Percentiles rank a stretch among this genome's conserved stretches.
These are phyloP conservation scores for Eleusine coracana DNA, from an alignment of 176 grass and related monocot genomes.

Conservation along the genomic window DNA sequence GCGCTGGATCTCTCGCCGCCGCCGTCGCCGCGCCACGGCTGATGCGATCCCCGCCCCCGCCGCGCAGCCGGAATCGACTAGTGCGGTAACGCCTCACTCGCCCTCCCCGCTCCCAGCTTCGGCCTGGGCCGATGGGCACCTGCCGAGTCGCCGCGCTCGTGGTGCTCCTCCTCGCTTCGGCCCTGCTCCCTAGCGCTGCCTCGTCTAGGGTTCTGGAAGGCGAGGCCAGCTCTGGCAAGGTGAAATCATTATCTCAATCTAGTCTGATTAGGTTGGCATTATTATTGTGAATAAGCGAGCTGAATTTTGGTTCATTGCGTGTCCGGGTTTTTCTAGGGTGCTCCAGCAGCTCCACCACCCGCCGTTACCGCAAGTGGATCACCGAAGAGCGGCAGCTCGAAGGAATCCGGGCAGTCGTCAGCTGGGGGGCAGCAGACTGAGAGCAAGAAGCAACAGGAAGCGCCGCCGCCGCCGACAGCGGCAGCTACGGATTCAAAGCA, in stretches of 20 bases:
- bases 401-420: constrained; percentile 19
- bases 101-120: neutral
- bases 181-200: constrained; percentile 13
- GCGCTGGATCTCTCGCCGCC: constrained; percentile 17
- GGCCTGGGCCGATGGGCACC: constrained; percentile 30
- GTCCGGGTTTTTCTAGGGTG: constrained; percentile 35
- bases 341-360: constrained; percentile 32
- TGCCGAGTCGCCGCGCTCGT: constrained; percentile 14
- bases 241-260: neutral
- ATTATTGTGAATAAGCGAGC: neutral
- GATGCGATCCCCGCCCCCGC: constrained; percentile 21
- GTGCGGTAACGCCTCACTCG: neutral
- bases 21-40: neutral
- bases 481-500: neutral
- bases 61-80: constrained; percentile 35
- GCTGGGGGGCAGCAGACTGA: constrained; percentile 6
- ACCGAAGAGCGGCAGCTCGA: neutral
- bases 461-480: neutral
- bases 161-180: constrained; percentile 39
- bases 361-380: constrained; percentile 20
- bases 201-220: constrained; percentile 44
- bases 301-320: neutral
- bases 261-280: neutral
- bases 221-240: constrained; percentile 29
- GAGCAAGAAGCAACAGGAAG: constrained; percentile 7